A percentile compares a stretch with the other conserved stretches of the same genome.
phyloP scores from a whole-genome alignment of 2,329 filamentous ascomycete genomes.

The Penicillium polonicum region DNA sequence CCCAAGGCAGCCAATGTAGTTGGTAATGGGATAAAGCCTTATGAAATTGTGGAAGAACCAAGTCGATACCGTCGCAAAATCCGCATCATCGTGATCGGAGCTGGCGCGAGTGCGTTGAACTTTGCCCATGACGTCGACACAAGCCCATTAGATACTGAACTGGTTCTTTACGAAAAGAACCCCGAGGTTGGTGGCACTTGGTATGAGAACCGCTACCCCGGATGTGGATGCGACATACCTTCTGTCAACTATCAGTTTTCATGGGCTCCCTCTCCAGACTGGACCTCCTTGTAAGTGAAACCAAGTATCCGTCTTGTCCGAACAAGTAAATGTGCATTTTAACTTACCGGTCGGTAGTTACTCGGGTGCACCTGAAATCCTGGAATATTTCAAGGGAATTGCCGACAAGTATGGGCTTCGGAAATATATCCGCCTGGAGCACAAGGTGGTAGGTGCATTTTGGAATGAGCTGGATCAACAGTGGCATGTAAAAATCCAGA shows the following conservation, averaged over 20 bases:
- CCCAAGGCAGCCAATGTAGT: neutral
- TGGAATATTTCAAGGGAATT: conserved; percentile 28
- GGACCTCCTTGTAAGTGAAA: conserved; percentile 15
- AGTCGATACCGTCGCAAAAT: conserved; percentile 14
- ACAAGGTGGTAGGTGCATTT: conserved; percentile 24
- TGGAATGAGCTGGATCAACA: conserved; percentile 32
- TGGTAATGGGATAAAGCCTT: neutral
- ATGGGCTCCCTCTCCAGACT: conserved; percentile 28
- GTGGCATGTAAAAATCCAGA: conserved; percentile 30
- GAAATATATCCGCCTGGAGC: conserved; percentile 29
- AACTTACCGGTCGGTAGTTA: conserved; percentile 18
- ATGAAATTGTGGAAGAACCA: conserved; percentile 12
- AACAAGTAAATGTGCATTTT: neutral
- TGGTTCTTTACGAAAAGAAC: conserved; percentile 35
- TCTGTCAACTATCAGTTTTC: conserved; percentile 35
- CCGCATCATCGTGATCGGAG: conserved; percentile 19
- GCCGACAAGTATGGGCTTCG: conserved; percentile 26
- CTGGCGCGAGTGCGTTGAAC: conserved; percentile 17
- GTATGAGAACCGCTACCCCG: conserved; percentile 37
- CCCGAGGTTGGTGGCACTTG: conserved; percentile 40
- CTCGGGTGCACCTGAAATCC: conserved; percentile 27
- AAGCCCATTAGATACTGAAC: conserved; percentile 16
- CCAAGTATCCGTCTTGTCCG: conserved; percentile 2
- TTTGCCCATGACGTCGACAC: conserved; percentile 19
- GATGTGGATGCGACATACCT: conserved; percentile 36